phyloP scores from a whole-genome alignment of 176 grass and related monocot species.

The Guadua angustifolia region DNA sequence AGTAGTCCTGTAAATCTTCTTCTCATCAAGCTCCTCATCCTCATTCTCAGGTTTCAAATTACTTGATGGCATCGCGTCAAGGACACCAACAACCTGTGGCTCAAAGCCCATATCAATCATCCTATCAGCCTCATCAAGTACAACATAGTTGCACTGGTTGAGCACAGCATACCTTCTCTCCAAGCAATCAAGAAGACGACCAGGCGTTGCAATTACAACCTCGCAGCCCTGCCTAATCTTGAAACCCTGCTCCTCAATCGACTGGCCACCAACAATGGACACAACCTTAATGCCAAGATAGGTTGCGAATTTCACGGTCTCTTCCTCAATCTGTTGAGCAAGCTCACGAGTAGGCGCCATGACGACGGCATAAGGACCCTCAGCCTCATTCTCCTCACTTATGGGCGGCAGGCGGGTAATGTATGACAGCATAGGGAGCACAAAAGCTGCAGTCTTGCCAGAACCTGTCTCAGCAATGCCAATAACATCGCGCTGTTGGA shows the following conservation, averaged over 20 bases:
- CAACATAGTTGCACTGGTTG: constrained; percentile 98
- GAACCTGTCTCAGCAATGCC: constrained; percentile 96
- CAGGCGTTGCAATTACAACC: constrained; percentile 95
- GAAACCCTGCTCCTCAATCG: constrained; percentile 97
- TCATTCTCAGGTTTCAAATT: constrained; percentile 99
- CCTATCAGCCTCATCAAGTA: constrained; percentile 95
- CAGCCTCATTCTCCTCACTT: constrained; percentile 91
- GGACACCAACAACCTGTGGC: constrained; percentile 93
- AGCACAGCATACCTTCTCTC: constrained; percentile 94
- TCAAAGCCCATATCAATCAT: constrained; percentile 99
- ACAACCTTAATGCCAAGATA: constrained; percentile 95
- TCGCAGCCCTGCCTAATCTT: constrained; percentile 94
- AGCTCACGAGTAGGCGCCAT: constrained; percentile 98
- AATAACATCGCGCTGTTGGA: constrained; percentile 98
- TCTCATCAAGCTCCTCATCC: constrained; percentile 95
- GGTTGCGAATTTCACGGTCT: constrained; percentile 95
- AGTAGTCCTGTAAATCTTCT: constrained; percentile 93
- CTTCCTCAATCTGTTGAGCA: constrained; percentile 97
- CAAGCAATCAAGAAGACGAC: constrained; percentile 92
- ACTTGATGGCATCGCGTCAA: constrained; percentile 94
- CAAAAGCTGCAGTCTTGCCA: constrained; percentile 94
- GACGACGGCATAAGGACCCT: constrained; percentile 96
- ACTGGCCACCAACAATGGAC: constrained; percentile 96
- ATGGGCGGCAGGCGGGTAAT: constrained; percentile 89
- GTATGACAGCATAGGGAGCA: constrained; percentile 93